Evolutionary conservation across 257 asterid species (phyloP), one percentile per base, ranked within the genome.

Genomic region (Salvia rosmarinus): DNA sequence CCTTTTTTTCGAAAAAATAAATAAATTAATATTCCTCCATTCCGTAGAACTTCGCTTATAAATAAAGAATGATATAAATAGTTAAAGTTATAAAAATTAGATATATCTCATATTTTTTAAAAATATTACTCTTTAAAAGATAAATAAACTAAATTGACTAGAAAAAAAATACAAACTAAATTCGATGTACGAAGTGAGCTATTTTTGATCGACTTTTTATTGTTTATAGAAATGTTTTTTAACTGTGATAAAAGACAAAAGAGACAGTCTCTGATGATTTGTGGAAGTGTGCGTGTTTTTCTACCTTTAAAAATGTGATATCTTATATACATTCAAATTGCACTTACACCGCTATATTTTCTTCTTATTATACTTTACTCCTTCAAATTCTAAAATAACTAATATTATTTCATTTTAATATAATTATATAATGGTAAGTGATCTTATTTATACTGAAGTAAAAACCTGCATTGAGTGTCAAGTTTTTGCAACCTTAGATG

Each of bases 161-260:
- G n/a, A n/a, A n/a, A n/a, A n/a, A n/a, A n/a, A n/a, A n/a, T n/a
- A n/a, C n/a, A n/a, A n/a, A n/a, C n/a, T n/a, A n/a, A n/a, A n/a
- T n/a, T n/a, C n/a, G n/a, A n/a, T n/a, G n/a, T n/a, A n/a, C n/a
- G n/a, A n/a, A n/a, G n/a, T n/a, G 4, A 2, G 10, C n/a, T 46
- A 46, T 19, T 57, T 55, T 28, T 28, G 14, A 1, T 47, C 47
- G 25, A 44, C 46, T 17, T 75, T 25, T 70, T 43, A 47, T 68
- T 62, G 16, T 70, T 70, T 34, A 35, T 56, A 71, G 47, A 43
- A 14, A 46, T 61, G 63, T 34, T 50, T 49, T 68, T 70, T 35
- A 64, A 59, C 60, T 39, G 68, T 37, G 49, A 72, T 34, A 73
- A 71, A 67, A 80, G 84, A 76, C 81, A 80, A 72, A 80, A 62